These are phyloP conservation scores for Vicia sativa DNA, from an alignment of 306 rosid species.

Conservation along the genomic window DNA sequence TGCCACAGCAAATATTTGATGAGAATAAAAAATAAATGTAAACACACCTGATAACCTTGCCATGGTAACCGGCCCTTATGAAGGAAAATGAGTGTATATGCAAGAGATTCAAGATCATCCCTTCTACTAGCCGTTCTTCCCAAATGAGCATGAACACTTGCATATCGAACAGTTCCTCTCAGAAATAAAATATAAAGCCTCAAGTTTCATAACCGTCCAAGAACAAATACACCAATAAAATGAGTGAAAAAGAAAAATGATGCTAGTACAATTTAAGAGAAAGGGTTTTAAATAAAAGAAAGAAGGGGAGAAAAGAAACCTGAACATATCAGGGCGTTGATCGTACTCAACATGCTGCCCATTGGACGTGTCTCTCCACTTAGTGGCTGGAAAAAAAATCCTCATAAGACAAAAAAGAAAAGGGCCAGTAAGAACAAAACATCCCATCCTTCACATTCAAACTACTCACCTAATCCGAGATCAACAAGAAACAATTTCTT, in stretches of 20 bases:
- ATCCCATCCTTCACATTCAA: conserved; percentile 24
- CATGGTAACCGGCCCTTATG: conserved; percentile 89
- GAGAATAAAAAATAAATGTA: conserved; percentile 24
- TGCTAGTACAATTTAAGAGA: not conserved
- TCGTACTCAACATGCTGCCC: conserved; percentile 95
- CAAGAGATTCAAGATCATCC: conserved; percentile 94
- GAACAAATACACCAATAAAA: conserved; percentile 38
- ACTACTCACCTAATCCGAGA: conserved; percentile 81
- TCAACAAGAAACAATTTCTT: conserved; percentile 95
- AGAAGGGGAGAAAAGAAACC: conserved; percentile 46
- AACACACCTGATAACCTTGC: conserved; percentile 88
- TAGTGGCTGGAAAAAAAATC: conserved; percentile 64
- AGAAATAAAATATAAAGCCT: not conserved
- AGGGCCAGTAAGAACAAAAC: conserved; percentile 15
- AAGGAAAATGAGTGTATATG: conserved; percentile 88
- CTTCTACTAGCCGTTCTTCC: conserved; percentile 98
- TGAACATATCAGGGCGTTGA: conserved; percentile 97
- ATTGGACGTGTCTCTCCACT: conserved; percentile 88
- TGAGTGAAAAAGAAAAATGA: conserved; percentile 32
- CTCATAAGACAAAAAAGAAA: conserved; percentile 13
- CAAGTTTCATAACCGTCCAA: not conserved
- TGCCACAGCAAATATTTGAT: conserved; percentile 17
- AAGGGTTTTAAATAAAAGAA: not conserved
- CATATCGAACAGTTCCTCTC: conserved; percentile 96
- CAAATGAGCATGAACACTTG: conserved; percentile 94